These are phyloP conservation scores for Solioccasus polychromus DNA, from an alignment of 768 basidiomycete species.

Conservation along the genomic window DNA sequence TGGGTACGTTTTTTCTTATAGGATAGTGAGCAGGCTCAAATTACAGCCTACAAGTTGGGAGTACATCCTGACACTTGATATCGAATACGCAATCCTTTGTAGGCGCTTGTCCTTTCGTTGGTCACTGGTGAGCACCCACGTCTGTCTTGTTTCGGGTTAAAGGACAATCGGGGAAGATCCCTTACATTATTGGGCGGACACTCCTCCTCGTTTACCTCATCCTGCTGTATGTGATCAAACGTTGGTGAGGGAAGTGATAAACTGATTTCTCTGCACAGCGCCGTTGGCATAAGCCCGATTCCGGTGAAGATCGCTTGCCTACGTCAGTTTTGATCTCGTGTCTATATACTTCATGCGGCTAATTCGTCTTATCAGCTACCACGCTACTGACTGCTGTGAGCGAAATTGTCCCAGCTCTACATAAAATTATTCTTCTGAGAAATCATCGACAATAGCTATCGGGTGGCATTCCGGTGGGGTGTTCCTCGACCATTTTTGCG, in stretches of 20 bases:
- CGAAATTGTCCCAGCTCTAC: not conserved
- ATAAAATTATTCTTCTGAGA: not conserved
- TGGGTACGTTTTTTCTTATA: conserved; percentile 10
- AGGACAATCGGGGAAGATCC: conserved; percentile 10
- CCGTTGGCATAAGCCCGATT: not conserved
- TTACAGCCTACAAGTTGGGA: conserved; percentile 20
- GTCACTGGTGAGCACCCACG: conserved; percentile 17
- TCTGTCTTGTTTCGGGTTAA: not conserved
- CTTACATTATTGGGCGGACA: conserved; percentile 20
- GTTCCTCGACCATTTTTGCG: conserved; percentile 22
- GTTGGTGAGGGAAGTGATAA: not conserved
- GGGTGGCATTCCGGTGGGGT: conserved; percentile 8
- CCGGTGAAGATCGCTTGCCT: not conserved
- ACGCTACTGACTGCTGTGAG: conserved; percentile 5
- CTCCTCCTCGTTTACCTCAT: conserved; percentile 9
- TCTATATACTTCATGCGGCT: not conserved
- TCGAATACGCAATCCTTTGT: conserved; percentile 18
- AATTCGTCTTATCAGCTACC: conserved; percentile 6
- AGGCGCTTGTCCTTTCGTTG: conserved; percentile 13
- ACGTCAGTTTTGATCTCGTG: conserved; percentile 14
- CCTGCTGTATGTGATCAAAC: conserved; percentile 7
- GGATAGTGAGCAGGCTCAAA: not conserved
- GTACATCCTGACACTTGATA: conserved; percentile 11
- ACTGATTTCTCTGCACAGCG: conserved; percentile 5
- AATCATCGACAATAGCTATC: not conserved